Conservation (phyloP, 2,329 filamentous ascomycete species). For the Periconia macrospinosa region DNA sequence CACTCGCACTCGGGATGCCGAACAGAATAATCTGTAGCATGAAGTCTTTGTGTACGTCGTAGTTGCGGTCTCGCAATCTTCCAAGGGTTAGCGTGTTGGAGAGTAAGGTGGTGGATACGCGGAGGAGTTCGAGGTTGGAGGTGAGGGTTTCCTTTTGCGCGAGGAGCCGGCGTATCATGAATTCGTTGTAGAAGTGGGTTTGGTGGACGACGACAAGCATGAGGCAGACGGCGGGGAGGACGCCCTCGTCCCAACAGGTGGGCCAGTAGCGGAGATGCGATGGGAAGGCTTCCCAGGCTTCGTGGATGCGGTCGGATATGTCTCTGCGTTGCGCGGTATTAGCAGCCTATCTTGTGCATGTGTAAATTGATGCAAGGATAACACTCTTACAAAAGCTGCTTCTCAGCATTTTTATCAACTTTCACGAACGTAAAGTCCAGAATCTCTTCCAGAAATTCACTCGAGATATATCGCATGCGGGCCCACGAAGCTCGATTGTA, state of each 20-base stretch:
- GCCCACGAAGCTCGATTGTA: slow-evolving; percentile 33
- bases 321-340: slow-evolving; percentile 13
- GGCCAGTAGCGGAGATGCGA: slow-evolving; percentile 33
- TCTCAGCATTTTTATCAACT: slow-evolving; percentile 20
- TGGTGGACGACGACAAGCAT: slow-evolving; percentile 40
- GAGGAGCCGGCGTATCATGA: slow-evolving; percentile 39
- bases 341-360: background rate
- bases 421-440: slow-evolving; percentile 30
- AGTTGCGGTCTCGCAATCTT: slow-evolving; percentile 31
- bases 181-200: slow-evolving; percentile 39
- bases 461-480: slow-evolving; percentile 27
- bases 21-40: slow-evolving; percentile 30
- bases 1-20: slow-evolving; percentile 31
- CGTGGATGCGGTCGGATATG: slow-evolving; percentile 30
- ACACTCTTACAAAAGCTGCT: slow-evolving; percentile 20
- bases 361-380: background rate
- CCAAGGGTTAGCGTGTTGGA: slow-evolving; percentile 30
- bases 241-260: slow-evolving; percentile 29
- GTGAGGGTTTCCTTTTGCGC: slow-evolving; percentile 26
- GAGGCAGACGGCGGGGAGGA: slow-evolving; percentile 29
- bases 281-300: slow-evolving; percentile 30
- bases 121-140: slow-evolving; percentile 25
- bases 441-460: slow-evolving; percentile 35
- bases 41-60: slow-evolving; percentile 36
- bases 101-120: slow-evolving; percentile 29